Base-by-base conservation (phyloP, 1,139 yeast species). In the Scheffersomyces titani region DNA sequence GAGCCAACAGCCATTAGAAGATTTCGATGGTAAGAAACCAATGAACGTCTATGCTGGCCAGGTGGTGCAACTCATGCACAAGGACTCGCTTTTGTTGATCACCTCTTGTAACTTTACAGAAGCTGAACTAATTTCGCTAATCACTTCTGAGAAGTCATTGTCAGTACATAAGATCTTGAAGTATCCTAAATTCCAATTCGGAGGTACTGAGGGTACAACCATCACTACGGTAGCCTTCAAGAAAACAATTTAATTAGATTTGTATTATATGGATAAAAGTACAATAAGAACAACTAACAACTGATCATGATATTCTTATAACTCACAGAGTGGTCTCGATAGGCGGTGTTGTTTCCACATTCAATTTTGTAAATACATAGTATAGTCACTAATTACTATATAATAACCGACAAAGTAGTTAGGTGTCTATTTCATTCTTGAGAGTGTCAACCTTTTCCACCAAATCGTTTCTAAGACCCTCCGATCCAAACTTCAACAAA, bases 21-120 rank as follows among this genome's bases (percentile, higher is more conserved):
- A 70, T 0, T 73, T 71, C 54, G 81, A 76, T 53, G 81, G 77
- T 3, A 71, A 72, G 61, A 75, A 78, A 24, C 90, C 90, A 1
- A 78, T 82, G 65, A 86, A 89, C 51, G 76, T 84, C 13, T 94
- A 94, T 65, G 86, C 92, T 0, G 63, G 65, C 0, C 86, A 85
- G 51, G 86, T 91, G n/a, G 75, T 74, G 51, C 78, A 82, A 56
- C 66, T 89, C 61, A 75, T 92, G 77, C 78, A 81, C 55, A 61
- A 69, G 13, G 83, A 80, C 20, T 89, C 94, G 3, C 72, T 89
- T 0, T 73, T 94, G 36, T 73, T 94, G 57, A 87, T 94, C 51
- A 96, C 99, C 0, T 90, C 97, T n/a, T 96, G 99, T 72, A 94
- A 94, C 70, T 94, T 94, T 70, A 94, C 98, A 0, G 89, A 90